A percentile compares a stretch with the other conserved stretches of the same genome.
phyloP scores from a whole-genome alignment of 306 rosid species.

The Oxytropis ochrocephala region DNA sequence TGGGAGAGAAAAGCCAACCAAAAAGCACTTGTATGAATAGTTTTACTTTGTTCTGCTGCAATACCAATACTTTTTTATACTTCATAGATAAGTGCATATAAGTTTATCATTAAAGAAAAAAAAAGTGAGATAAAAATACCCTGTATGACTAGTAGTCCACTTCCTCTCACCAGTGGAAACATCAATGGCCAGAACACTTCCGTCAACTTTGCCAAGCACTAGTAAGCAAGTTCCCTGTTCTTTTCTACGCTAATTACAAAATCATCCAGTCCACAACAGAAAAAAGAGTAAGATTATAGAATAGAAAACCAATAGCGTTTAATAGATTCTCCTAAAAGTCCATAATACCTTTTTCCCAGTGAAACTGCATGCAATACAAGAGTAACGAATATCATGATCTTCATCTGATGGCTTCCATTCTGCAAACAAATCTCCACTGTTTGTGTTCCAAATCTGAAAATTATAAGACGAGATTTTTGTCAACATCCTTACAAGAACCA shows the following conservation, averaged over 20 bases:
- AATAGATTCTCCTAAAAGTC: neutral
- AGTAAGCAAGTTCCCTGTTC: constrained; percentile 37
- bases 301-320: neutral
- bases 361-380: constrained; percentile 49
- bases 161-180: constrained; percentile 38
- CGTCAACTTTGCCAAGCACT: constrained; percentile 36
- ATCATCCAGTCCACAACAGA: neutral
- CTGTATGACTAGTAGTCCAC: constrained; percentile 32
- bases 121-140: constrained; percentile 28
- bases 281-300: neutral
- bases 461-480: neutral
- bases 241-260: constrained; percentile 44
- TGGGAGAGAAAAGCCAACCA: neutral
- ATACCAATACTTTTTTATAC: neutral
- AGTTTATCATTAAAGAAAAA: neutral
- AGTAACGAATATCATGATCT: constrained; percentile 29
- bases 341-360: constrained; percentile 36
- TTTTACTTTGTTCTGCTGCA: neutral
- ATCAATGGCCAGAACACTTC: constrained; percentile 33
- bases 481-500: neutral
- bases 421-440: constrained; percentile 33
- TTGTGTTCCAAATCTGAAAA: constrained; percentile 59
- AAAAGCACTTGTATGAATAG: neutral
- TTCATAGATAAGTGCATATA: neutral
- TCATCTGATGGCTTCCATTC: constrained; percentile 42